phyloP scores from a whole-genome alignment of 768 basidiomycete species.

The Russula sp. region DNA sequence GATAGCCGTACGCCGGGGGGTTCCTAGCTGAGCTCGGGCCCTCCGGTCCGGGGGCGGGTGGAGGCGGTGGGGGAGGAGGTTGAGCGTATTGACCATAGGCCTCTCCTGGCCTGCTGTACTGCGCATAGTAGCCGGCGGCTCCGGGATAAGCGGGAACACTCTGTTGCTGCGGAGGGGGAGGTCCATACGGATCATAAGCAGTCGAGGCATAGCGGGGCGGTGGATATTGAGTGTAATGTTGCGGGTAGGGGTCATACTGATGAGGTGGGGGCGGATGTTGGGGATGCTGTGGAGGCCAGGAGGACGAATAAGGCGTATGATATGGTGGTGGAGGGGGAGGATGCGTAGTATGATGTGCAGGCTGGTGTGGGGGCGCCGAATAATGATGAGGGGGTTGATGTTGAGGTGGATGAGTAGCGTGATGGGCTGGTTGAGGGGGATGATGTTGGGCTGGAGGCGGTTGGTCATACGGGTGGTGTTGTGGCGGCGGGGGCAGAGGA shows the following conservation, averaged over 20 bases:
- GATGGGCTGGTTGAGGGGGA: conserved; percentile 8
- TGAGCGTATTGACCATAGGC: conserved; percentile 8
- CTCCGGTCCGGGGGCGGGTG: conserved; percentile 10
- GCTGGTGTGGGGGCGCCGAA: conserved; percentile 14
- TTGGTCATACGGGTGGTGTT: conserved; percentile 13
- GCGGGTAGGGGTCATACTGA: conserved; percentile 15
- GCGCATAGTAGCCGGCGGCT: conserved; percentile 8
- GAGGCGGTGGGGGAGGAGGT: conserved; percentile 11
- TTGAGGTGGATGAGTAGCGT: conserved; percentile 11
- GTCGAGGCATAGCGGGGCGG: conserved; percentile 13
- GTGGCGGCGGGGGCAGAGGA: conserved; percentile 2
- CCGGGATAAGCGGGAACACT: conserved; percentile 3
- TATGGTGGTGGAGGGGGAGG: conserved; percentile 15
- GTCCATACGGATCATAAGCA: conserved; percentile 13
- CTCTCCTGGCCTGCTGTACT: conserved; percentile 15
- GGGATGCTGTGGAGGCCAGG: conserved; percentile 17
- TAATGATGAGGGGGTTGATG: conserved; percentile 19
- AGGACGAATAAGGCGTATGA: conserved; percentile 12
- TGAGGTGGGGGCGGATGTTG: conserved; percentile 12
- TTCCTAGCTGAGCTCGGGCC: conserved; percentile 3
- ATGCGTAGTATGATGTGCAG: conserved; percentile 14
- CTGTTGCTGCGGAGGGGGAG: conserved; percentile 20
- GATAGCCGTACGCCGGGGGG: conserved; percentile 13
- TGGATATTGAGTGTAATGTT: conserved; percentile 16
- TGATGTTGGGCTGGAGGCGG: conserved; percentile 18